Evolutionary conservation across 495 filamentous ascomycete species (phyloP), one percentile per base, ranked within the genome.

Genomic region (Aspergillus hancockii): DNA sequence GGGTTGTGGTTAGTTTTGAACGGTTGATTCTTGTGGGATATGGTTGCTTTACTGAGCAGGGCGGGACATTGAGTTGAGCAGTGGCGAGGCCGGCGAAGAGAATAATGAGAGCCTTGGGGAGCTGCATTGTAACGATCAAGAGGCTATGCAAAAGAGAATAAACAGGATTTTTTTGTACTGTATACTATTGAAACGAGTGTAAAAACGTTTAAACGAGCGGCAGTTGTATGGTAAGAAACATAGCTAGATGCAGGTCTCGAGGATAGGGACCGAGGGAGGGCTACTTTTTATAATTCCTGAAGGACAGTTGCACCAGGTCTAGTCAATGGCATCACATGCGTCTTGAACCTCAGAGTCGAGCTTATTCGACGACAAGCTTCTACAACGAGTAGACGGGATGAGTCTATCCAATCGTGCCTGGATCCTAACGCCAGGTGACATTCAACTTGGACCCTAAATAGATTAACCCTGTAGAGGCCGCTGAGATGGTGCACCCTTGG

Each of bases 41-140:
- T 41, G 22, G 25, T 49, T 22, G 47, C 4, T 72, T 56, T 71
- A 82, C 78, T 51, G 79, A 76, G 71, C 79, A 82, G 5, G 23
- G 4, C 2, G 79, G 79, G 8, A 82, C 63, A 50, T 76, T 59
- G 66, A 79, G 75, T 46, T 74, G 74, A 32, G 66, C 62, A 60
- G 71, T 73, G 49, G 80, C 61, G 50, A 69, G 65, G 59, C 72
- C 70, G 49, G 67, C 65, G 56, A 76, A 61, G 25, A 81, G 58
- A 28, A 72, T 58, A 65, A 75, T 52, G n/a, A 74, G 54, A 46
- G 66, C 54, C 57, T 57, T 58, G 43, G 66, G 71, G 67, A 77
- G 65, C 58, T 75, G 70, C 79, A 82, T 82, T 47, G 66, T 78
- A 68, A 56, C 38, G 52, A 43, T 22, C 32, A 51, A 45, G 43